These are phyloP conservation scores for Saturnispora serradocipensis DNA, from an alignment of 805 yeast genomes.

Conservation along the genomic window DNA sequence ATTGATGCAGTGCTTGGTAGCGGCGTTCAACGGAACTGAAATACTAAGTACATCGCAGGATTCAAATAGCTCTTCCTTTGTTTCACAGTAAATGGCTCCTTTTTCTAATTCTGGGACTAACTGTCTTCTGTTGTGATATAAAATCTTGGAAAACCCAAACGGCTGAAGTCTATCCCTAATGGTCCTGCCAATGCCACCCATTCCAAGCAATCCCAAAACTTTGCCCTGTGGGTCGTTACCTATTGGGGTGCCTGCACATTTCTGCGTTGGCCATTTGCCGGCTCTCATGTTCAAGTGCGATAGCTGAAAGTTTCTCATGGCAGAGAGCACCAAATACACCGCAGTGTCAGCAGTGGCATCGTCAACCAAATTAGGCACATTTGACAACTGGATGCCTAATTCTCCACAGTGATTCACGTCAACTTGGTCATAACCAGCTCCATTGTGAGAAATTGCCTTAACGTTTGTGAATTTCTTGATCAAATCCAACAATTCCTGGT, in stretches of 20 bases:
- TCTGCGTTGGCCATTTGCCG: slow-evolving; percentile 52
- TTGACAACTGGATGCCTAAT: slow-evolving; percentile 38
- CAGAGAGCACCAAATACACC: slow-evolving; percentile 40
- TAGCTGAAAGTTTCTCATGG: slow-evolving; percentile 49
- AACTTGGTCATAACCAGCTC: slow-evolving; percentile 52
- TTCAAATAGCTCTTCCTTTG: slow-evolving; percentile 57
- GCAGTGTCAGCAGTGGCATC: slow-evolving; percentile 52
- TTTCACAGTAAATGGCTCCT: slow-evolving; percentile 55
- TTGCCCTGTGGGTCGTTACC: slow-evolving; percentile 75
- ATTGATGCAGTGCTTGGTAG: slow-evolving; percentile 64
- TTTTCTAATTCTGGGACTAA: slow-evolving; percentile 54
- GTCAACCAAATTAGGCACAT: slow-evolving; percentile 45
- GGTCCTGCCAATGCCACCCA: slow-evolving; percentile 88
- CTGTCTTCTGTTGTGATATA: slow-evolving; percentile 63
- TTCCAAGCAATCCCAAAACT: slow-evolving; percentile 70
- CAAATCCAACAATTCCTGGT: slow-evolving; percentile 32
- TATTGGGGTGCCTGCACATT: slow-evolving; percentile 45
- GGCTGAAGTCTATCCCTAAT: slow-evolving; percentile 63
- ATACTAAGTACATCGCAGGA: slow-evolving; percentile 63
- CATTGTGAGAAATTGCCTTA: slow-evolving; percentile 38
- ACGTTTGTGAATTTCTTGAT: slow-evolving; percentile 28
- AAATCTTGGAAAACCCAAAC: slow-evolving; percentile 63
- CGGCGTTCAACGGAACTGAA: slow-evolving; percentile 65
- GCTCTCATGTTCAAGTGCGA: slow-evolving; percentile 45
- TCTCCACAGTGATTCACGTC: slow-evolving; percentile 34